Evolutionary conservation across 73 alveolate genomes (phyloP).

Genomic region (Paramecium pentaurelia): DNA sequence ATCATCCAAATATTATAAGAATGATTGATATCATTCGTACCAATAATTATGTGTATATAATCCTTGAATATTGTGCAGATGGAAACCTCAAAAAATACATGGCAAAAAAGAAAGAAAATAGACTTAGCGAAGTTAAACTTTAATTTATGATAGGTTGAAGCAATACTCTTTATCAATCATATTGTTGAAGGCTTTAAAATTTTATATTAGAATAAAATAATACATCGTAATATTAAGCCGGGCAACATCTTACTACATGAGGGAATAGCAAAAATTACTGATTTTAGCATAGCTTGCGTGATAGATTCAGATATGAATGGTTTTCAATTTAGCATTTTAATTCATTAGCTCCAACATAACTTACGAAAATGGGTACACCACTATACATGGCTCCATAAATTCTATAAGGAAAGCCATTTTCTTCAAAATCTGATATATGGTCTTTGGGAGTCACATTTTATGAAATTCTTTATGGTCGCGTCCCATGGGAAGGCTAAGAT

Average conservation of each 20-base stretch:
- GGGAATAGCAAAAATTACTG: conserved; percentile 53
- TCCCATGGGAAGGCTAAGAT: conserved; percentile 51
- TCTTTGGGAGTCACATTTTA: conserved; percentile 90
- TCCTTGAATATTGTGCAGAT: conserved; percentile 54
- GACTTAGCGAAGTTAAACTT: conserved; percentile 36
- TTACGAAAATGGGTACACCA: conserved; percentile 73
- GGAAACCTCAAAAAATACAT: conserved; percentile 50
- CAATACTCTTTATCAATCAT: conserved; percentile 44
- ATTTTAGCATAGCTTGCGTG: conserved; percentile 57
- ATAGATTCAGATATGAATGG: conserved; percentile 44
- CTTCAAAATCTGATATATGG: conserved; percentile 94
- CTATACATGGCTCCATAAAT: conserved; percentile 86
- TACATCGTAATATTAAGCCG: conserved; percentile 57
- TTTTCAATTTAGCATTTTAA: not conserved
- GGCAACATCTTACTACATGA: conserved; percentile 38
- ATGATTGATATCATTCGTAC: conserved; percentile 50
- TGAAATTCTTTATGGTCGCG: conserved; percentile 64
- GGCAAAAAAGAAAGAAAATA: conserved; percentile 32
- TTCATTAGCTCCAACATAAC: not conserved
- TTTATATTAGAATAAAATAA: conserved; percentile 38
- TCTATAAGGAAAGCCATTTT: conserved; percentile 81
- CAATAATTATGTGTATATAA: conserved; percentile 34
- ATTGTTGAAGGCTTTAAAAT: conserved; percentile 56
- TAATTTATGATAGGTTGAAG: not conserved
- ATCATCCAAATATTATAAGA: conserved; percentile 46